phyloP scores from a whole-genome alignment of 2,329 filamentous ascomycete genomes.

The Alternaria angustiovoidea region DNA sequence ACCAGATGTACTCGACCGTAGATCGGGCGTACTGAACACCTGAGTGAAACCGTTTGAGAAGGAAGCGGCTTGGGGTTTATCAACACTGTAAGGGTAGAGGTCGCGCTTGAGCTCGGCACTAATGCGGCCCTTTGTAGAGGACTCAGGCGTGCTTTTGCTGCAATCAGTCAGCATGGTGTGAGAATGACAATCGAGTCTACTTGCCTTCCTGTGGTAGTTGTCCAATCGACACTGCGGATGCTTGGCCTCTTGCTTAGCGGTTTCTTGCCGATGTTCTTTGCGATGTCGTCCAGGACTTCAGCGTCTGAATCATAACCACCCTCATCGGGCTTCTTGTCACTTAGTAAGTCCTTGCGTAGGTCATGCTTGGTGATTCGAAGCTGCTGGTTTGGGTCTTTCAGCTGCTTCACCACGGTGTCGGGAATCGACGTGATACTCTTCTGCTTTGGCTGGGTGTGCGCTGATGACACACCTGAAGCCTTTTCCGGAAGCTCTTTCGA shows the following conservation, averaged over 20 bases:
- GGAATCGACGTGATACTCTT: slow-evolving; percentile 13
- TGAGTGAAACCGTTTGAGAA: slow-evolving; percentile 30
- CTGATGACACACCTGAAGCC: slow-evolving; percentile 4
- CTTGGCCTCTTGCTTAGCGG: slow-evolving; percentile 43
- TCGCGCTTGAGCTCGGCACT: slow-evolving; percentile 17
- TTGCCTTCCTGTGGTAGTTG: slow-evolving; percentile 39
- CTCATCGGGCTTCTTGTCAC: slow-evolving; percentile 41
- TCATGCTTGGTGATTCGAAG: slow-evolving; percentile 43
- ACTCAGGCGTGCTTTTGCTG: slow-evolving; percentile 40
- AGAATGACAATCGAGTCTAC: background rate
- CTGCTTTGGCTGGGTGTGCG: slow-evolving; percentile 12
- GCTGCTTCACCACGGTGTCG: slow-evolving; percentile 38
- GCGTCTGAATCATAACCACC: slow-evolving; percentile 52
- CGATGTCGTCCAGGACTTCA: slow-evolving; percentile 43
- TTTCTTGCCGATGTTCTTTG: slow-evolving; percentile 40
- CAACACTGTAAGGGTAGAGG: slow-evolving; percentile 35
- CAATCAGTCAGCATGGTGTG: slow-evolving; percentile 15
- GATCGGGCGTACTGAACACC: slow-evolving; percentile 43
- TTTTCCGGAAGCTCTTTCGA: slow-evolving; percentile 38
- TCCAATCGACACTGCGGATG: slow-evolving; percentile 48
- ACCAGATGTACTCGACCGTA: slow-evolving; percentile 26
- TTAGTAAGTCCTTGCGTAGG: slow-evolving; percentile 44
- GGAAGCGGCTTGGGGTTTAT: slow-evolving; percentile 21
- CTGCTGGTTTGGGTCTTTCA: slow-evolving; percentile 31
- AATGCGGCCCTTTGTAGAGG: slow-evolving; percentile 27